These are phyloP conservation scores for Aspergillus oerlinghausenensis DNA, from an alignment of 2,329 filamentous ascomycete species.

Conservation along the genomic window DNA sequence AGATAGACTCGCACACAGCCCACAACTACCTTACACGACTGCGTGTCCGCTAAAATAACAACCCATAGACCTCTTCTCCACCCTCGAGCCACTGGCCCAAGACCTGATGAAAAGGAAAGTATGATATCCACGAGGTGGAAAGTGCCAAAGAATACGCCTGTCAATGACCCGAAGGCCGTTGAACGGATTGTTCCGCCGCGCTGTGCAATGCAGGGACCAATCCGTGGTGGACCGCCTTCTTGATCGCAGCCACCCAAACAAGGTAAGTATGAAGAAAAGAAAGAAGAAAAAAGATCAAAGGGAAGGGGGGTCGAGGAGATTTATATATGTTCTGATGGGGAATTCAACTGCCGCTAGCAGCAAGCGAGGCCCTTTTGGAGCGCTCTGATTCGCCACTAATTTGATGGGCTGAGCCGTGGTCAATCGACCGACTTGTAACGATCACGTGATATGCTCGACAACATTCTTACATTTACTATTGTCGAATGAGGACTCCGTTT, in stretches of 20 bases:
- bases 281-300: constrained; percentile 30
- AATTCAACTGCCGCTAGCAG: constrained; percentile 9
- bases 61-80: constrained; percentile 28
- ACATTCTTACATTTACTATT: not conserved
- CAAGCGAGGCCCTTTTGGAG: constrained; percentile 10
- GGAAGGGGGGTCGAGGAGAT: constrained; percentile 1
- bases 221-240: constrained; percentile 42
- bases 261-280: constrained; percentile 51
- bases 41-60: not conserved
- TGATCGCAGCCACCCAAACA: constrained; percentile 47
- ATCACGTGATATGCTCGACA: not conserved
- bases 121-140: constrained; percentile 20
- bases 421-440: too few relatives aligned
- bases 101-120: constrained; percentile 34
- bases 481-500: too few relatives aligned
- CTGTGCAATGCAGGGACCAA: constrained; percentile 56
- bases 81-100: constrained; percentile 26
- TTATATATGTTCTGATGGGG: constrained; percentile 15
- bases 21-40: not conserved
- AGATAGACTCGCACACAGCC: too few relatives aligned
- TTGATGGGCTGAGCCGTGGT: not conserved
- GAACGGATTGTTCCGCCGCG: constrained; percentile 44
- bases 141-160: constrained; percentile 39
- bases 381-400: constrained; percentile 5
- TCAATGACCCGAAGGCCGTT: constrained; percentile 34